These are phyloP conservation scores for Podospora australis DNA, from an alignment of 495 filamentous ascomycete genomes.

Conservation along the genomic window DNA sequence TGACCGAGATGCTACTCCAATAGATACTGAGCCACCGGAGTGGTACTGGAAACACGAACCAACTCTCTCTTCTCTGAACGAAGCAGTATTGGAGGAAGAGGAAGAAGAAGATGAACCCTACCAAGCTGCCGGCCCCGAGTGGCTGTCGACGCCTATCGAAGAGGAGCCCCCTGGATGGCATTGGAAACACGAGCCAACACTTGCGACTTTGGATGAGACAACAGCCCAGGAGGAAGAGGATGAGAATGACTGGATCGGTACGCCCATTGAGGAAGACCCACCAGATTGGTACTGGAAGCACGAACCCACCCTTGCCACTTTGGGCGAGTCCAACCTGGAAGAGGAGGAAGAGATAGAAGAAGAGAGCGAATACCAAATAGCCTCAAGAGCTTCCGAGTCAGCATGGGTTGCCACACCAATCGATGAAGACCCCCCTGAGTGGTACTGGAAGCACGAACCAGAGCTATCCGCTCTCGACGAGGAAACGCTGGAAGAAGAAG, in stretches of 20 bases:
- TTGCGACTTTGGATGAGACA: background rate
- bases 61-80: constrained; percentile 4
- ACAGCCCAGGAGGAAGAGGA: background rate
- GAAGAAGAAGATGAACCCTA: constrained; percentile 2
- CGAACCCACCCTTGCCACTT: constrained; percentile 9
- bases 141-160: too few relatives aligned
- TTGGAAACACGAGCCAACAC: background rate
- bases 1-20: constrained; percentile 5
- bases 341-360: constrained; percentile 15
- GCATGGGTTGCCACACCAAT: background rate
- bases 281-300: constrained; percentile 16
- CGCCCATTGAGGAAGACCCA: constrained; percentile 13
- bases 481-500: background rate
- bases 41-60: constrained; percentile 20
- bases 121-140: too few relatives aligned
- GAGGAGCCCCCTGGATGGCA: too few relatives aligned
- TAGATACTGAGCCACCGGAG: constrained; percentile 9
- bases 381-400: background rate
- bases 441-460: constrained; percentile 19
- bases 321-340: constrained; percentile 8
- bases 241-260: background rate
- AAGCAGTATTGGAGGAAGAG: constrained; percentile 8
- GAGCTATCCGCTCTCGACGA: constrained; percentile 4
- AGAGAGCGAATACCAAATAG: background rate
- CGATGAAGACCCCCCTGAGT: constrained; percentile 2